Base-by-base conservation (phyloP, 441 rosid species). In the Croton setiger region DNA sequence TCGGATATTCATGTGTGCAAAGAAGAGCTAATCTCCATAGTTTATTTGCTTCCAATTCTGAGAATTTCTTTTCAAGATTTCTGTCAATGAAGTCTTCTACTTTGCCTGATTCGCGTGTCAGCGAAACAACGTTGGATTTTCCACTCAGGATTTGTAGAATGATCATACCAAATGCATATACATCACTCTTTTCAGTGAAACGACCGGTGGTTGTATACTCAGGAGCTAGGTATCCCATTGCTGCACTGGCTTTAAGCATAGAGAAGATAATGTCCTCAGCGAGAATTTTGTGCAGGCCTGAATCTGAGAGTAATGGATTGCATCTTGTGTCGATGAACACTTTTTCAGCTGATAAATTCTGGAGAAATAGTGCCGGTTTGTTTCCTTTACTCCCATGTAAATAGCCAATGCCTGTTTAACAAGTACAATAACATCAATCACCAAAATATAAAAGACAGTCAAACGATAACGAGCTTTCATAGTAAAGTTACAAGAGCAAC, bases 211-310 rank as follows among this genome's bases (percentile, higher is more conserved):
- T 81, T 31, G 83, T 85, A 80, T 95, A 92, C 72, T 95, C 99
- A 4, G 99, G 99, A 51, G 96, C 97, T 51, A 95, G 85, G 81
- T 92, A 94, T 70, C 99, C 99, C 94, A 87, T 90, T 43, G 98
- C 99, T 61, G 99, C 99, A 64, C 97, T 92, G 55, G 89, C 90
- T 82, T 92, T 92, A 33, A 95, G 94, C 71, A 74, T 82, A 2
- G 98, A 95, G 88, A 86, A 92, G 57, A 95, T 87, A 0, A 90
- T 80, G n/a, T 95, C 99, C 52, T 95, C 91, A 0, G 98, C 88
- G n/a, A 92, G 91, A 60, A 95, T 93, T 75, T 82, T 88, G 79
- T 87, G 92, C 68, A 95, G 87, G 68, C 96, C 98, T 0, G 98
- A 87, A 69, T 87, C 89, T 3, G 84, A 84, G 65, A 95, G 90